phyloP scores from a whole-genome alignment of 2,329 filamentous ascomycete species.

The Aureobasidium mangrovei region DNA sequence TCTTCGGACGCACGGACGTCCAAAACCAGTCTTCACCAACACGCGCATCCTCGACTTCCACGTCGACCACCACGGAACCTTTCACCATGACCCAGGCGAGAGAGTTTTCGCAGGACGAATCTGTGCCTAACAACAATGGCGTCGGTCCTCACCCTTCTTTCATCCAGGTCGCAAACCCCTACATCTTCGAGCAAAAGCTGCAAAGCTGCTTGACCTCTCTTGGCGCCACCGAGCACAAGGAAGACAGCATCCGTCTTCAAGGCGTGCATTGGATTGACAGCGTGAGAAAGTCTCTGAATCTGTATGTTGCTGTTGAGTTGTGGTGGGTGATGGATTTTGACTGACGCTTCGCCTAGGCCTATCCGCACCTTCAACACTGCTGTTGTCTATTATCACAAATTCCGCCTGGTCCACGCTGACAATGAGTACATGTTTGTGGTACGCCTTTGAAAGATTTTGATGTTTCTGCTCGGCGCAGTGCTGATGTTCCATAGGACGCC shows the following conservation, averaged over 20 bases:
- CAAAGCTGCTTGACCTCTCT: conserved; percentile 62
- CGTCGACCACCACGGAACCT: background rate
- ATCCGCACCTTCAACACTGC: conserved; percentile 89
- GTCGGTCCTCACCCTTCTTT: conserved; percentile 51
- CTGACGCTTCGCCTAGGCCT: conserved; percentile 46
- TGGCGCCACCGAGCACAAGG: conserved; percentile 60
- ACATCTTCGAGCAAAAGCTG: conserved; percentile 73
- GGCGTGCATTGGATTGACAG: conserved; percentile 85
- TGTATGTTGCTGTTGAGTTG: conserved; percentile 48
- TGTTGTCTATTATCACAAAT: conserved; percentile 87
- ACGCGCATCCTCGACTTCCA: background rate
- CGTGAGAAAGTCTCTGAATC: conserved; percentile 65
- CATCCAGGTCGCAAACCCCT: conserved; percentile 61
- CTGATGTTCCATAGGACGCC: conserved; percentile 52
- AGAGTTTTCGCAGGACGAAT: conserved; percentile 2
- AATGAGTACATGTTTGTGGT: conserved; percentile 68
- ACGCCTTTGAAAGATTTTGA: conserved; percentile 17
- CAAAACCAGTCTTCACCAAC: background rate
- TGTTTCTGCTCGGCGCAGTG: conserved; percentile 1
- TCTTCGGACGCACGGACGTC: background rate
- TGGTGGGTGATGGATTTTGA: conserved; percentile 5
- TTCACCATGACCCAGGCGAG: conserved; percentile 3
- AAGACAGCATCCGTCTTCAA: conserved; percentile 72
- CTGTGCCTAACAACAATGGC: background rate
- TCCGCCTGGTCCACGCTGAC: conserved; percentile 76